Conservation (phyloP, 192 early-diverging fungal genomes). For the Dispira parvispora region DNA sequence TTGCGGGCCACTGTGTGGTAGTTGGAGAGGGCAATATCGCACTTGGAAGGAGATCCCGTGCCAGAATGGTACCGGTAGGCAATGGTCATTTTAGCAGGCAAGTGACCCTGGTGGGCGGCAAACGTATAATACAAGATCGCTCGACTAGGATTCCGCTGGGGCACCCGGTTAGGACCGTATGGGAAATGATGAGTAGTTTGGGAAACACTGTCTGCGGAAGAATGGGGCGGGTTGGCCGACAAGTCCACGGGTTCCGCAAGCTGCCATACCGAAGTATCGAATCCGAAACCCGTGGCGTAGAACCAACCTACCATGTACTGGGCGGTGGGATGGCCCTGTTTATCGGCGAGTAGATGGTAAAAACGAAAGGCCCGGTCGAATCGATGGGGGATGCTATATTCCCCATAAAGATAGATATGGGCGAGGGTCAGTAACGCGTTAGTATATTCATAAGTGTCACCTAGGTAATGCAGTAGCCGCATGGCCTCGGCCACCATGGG, state of each 20-base stretch:
- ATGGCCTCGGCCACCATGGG: slow-evolving; percentile 9
- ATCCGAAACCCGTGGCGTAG: slow-evolving; percentile 77
- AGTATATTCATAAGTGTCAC: background rate
- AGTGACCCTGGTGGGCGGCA: slow-evolving; percentile 59
- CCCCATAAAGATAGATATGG: slow-evolving; percentile 55
- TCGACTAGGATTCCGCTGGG: slow-evolving; percentile 22
- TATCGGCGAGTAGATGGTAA: slow-evolving; percentile 40
- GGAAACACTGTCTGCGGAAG: background rate
- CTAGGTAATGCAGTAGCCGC: slow-evolving; percentile 7
- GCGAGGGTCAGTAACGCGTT: slow-evolving; percentile 48
- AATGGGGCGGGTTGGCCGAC: background rate
- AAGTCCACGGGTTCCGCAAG: background rate
- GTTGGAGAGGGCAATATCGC: slow-evolving; percentile 55
- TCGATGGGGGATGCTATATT: slow-evolving; percentile 38
- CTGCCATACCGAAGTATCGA: slow-evolving; percentile 5
- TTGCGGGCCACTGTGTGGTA: slow-evolving; percentile 69
- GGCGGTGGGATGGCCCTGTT: slow-evolving; percentile 59
- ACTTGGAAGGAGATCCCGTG: slow-evolving; percentile 62
- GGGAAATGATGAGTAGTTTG: slow-evolving; percentile 4
- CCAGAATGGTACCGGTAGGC: slow-evolving; percentile 72
- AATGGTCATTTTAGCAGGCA: slow-evolving; percentile 60
- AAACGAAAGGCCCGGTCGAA: slow-evolving; percentile 38
- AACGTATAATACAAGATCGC: slow-evolving; percentile 63
- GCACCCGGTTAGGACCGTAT: background rate
- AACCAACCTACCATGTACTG: slow-evolving; percentile 84